Conservation (phyloP, 2,329 filamentous ascomycete species). For the Ophiocordyceps robertsii region DNA sequence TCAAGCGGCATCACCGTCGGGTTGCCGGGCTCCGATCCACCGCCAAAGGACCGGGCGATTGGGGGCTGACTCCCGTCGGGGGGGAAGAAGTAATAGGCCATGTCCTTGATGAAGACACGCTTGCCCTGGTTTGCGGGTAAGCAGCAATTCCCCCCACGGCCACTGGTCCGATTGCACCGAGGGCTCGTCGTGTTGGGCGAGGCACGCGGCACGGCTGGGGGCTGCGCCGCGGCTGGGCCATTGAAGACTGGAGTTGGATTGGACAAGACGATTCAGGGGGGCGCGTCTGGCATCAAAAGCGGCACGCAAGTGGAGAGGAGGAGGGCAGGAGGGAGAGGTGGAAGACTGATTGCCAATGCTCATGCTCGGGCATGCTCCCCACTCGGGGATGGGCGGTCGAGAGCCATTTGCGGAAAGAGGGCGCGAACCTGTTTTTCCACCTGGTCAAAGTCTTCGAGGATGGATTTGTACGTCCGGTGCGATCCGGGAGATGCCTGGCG, state of each 20-base stretch:
- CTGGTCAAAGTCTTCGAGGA: conserved; percentile 62
- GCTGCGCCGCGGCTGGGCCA: not conserved
- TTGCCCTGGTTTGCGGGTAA: conserved; percentile 50
- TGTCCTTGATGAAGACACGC: conserved; percentile 96
- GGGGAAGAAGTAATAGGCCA: conserved; percentile 81
- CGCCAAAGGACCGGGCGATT: conserved; percentile 70
- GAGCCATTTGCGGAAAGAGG: conserved; percentile 8
- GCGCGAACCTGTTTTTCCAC: conserved; percentile 58
- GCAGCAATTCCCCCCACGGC: not conserved
- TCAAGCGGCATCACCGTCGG: conserved; percentile 72
- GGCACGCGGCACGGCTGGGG: not conserved
- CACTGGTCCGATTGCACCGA: not conserved
- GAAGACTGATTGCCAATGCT: not conserved
- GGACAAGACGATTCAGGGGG: not conserved
- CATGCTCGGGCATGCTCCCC: not conserved
- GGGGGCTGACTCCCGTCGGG: conserved; percentile 53
- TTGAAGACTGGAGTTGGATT: not conserved
- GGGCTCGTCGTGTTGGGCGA: not conserved
- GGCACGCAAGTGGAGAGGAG: not conserved
- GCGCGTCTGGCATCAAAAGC: not conserved
- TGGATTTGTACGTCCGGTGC: conserved; percentile 58
- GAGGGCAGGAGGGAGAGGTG: not conserved
- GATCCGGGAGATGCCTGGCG: conserved; percentile 51
- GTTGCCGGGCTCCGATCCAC: conserved; percentile 53
- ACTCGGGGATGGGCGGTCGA: conserved; percentile 6